Base-by-base conservation (phyloP, 2,329 filamentous ascomycete species). In the Anisogramma anomala region DNA sequence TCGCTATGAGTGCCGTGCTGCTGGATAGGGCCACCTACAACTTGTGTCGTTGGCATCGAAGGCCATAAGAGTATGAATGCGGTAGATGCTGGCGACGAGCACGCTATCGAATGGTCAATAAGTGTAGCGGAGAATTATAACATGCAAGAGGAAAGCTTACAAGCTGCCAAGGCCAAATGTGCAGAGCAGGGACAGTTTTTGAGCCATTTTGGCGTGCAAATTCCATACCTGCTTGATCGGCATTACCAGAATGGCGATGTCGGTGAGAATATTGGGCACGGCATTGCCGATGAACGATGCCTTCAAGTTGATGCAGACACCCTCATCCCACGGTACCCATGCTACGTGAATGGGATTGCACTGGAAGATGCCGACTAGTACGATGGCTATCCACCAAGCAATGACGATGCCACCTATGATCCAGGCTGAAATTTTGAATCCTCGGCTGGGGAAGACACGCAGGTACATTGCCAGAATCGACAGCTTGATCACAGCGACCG, bases 221-320 rank as follows among this genome's bases (percentile, higher is more conserved):
- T 45, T 43, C 36, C 47, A 45, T 14, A 53, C 49, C 34, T 49
- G 47, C 17, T 41, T 37, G 9, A 48, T 40, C 5, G 51, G 49
- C 36, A 53, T 43, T 20, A 31, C 30, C 5, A 65, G 45, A 39
- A 65, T 64, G 32, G 54, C 52, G 1, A 61, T 39, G 42, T 65
- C 61, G 6, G 56, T 61, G n/a, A 59, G 31, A 36, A 65, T 61
- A 36, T 63, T 65, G 3, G 63, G 63, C 0, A 67, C 55, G 4
- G 58, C 26, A 49, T 67, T 67, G n/a, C 60, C 62, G 36, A 68
- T 59, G 36, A 68, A 65, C 3, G 54, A 58, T 3, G 46, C 55
- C 48, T 58, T 59, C 4, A 61, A 52, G 42, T 65, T 50, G 49
- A 67, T 63, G 46, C 65, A 68, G 2, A 44, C 50, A 1, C 63